Evolutionary conservation across 1,139 yeast genomes (phyloP).

Genomic region (Trichomonascaceae sp.): DNA sequence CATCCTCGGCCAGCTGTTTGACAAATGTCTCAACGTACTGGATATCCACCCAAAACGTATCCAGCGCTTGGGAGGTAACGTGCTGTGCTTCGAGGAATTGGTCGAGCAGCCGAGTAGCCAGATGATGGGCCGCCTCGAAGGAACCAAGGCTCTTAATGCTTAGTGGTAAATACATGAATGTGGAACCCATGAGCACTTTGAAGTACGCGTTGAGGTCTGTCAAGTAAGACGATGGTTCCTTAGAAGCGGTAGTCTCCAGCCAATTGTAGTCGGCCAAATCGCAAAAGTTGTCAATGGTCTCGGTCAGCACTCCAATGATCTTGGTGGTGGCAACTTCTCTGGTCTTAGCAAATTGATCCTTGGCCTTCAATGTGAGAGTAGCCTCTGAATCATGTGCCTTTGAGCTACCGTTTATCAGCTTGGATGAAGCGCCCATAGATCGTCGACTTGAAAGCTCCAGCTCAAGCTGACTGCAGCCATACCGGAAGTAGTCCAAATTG

Average conservation of each 20-base stretch:
- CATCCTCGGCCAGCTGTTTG: slow-evolving; percentile 26
- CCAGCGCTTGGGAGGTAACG: slow-evolving; percentile 35
- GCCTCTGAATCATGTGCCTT: slow-evolving; percentile 25
- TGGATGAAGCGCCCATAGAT: slow-evolving; percentile 11
- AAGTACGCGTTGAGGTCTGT: slow-evolving; percentile 81
- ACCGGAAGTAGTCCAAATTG: slow-evolving; percentile 72
- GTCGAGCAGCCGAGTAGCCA: slow-evolving; percentile 57
- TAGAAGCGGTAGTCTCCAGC: slow-evolving; percentile 36
- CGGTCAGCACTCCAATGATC: slow-evolving; percentile 55
- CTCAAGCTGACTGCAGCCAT: slow-evolving; percentile 37
- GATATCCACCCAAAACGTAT: slow-evolving; percentile 52
- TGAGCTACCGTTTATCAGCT: no score
- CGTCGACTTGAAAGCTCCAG: slow-evolving; percentile 22
- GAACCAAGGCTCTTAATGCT: slow-evolving; percentile 68
- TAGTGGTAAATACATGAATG: slow-evolving; percentile 72
- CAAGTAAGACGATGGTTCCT: slow-evolving; percentile 61
- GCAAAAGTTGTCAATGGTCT: slow-evolving; percentile 62
- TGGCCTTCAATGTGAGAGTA: slow-evolving; percentile 35
- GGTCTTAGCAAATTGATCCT: slow-evolving; percentile 41
- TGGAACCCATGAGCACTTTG: slow-evolving; percentile 75
- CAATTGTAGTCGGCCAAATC: slow-evolving; percentile 84
- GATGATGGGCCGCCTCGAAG: slow-evolving; percentile 75
- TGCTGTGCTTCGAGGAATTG: slow-evolving; percentile 33
- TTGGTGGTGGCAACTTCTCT: slow-evolving; percentile 70
- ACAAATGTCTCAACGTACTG: slow-evolving; percentile 43